Evolutionary conservation across 768 basidiomycete genomes (phyloP).

Genomic region (Russula brevipes): DNA sequence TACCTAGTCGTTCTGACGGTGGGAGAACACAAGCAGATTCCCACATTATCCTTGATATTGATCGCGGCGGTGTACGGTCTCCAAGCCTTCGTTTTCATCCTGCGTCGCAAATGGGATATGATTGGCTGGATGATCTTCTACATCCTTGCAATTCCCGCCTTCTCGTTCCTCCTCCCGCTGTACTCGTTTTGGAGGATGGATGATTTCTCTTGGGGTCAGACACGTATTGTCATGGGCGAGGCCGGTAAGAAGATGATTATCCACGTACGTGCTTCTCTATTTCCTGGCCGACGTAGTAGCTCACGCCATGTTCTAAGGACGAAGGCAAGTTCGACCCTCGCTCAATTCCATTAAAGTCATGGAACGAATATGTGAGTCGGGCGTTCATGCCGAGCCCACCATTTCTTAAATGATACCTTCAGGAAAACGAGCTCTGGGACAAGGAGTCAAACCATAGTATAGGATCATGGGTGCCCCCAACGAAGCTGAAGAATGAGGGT

Average conservation of each 20-base stretch:
- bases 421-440: slow-evolving; percentile 97
- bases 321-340: slow-evolving; percentile 97
- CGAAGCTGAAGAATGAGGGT: slow-evolving; percentile 62
- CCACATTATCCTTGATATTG: slow-evolving; percentile 82
- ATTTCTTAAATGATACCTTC: slow-evolving; percentile 8
- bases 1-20: slow-evolving; percentile 82
- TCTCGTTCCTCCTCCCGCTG: slow-evolving; percentile 88
- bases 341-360: slow-evolving; percentile 90
- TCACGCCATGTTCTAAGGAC: slow-evolving; percentile 49
- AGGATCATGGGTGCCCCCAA: slow-evolving; percentile 85
- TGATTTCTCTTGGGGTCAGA: slow-evolving; percentile 94
- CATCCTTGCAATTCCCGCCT: slow-evolving; percentile 87
- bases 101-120: slow-evolving; percentile 98
- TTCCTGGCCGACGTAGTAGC: slow-evolving; percentile 1
- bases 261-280: slow-evolving; percentile 54
- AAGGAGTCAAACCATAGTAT: slow-evolving; percentile 95
- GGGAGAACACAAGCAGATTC: slow-evolving; percentile 61
- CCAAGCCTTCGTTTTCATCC: slow-evolving; percentile 85
- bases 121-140: slow-evolving; percentile 97
- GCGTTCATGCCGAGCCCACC: neutral
- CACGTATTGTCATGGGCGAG: slow-evolving; percentile 90
- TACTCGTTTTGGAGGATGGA: slow-evolving; percentile 99
- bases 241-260: slow-evolving; percentile 93
- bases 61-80: slow-evolving; percentile 92
- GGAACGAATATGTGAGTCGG: slow-evolving; percentile 84